Base-by-base conservation (phyloP, 495 filamentous ascomycete genomes). In the Paragyromitra xinjiangensis region DNA sequence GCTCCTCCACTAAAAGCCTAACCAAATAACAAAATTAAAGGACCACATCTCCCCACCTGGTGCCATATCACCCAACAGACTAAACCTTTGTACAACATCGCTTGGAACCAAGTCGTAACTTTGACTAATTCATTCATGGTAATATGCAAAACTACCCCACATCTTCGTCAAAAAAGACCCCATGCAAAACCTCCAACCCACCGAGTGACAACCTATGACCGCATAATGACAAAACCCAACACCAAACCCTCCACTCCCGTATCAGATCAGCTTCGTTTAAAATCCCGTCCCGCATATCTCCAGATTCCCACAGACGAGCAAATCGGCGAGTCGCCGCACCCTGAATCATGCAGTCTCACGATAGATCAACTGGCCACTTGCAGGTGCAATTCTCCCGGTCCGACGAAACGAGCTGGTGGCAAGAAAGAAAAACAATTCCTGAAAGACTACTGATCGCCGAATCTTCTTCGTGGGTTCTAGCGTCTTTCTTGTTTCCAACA, bases 391-490 rank as follows among this genome's bases (percentile, higher is more conserved):
- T 63, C 42, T 19, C 8, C 37, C 29, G n/a, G 37, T 22, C 37
- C 39, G 37, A 14, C 4, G 39, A 63, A 44, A n/a, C 59, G 14
- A 39, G 16, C 0, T 26, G 19, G 7, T 19, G 50, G 7, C 7
- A 19, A 22, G 50, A n/a, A 9, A 24, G n/a, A 53, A 53, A 19
- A 22, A 5, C 5, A n/a, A 53, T 22, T 53, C 3, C 8, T 53
- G 50, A 1, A 2, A 3, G n/a, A 53, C 50, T 22, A 6, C 19
- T 19, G n/a, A 53, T 53, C 50, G 50, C 16, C n/a, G 2, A 34
- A 34, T 6, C 55, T 67, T 16, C 45, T 51, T 37, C 29, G 26
- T 24, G 5, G 16, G 45, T 67, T 67, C 44, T 53, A 67, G 64
- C 64, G 64, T 34, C 29, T 34, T 64, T 64, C 40, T 64, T 45